These are phyloP conservation scores for Takakia lepidozioides DNA, from an alignment of 225 moss, liverwort and hornwort genomes.

Conservation along the genomic window DNA sequence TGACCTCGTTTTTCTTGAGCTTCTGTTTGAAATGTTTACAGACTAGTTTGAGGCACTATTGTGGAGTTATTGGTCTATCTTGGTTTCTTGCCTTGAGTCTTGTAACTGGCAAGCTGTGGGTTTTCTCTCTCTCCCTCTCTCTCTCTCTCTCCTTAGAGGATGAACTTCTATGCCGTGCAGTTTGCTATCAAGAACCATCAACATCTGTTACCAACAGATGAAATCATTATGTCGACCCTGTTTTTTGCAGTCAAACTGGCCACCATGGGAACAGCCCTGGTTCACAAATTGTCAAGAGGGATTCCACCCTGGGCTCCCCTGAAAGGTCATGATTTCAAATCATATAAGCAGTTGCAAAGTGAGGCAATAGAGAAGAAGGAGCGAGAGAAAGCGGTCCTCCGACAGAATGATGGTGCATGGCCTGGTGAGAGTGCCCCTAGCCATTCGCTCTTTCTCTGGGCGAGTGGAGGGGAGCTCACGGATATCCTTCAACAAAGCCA, in stretches of 20 bases:
- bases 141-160: too few species aligned
- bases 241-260: constrained; percentile 59
- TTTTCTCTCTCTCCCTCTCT: too few species aligned
- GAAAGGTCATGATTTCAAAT: constrained; percentile 83
- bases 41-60: too few species aligned
- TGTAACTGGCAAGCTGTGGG: too few species aligned
- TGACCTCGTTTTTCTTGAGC: constrained; percentile 5
- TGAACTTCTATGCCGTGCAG: too few species aligned
- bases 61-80: too few species aligned
- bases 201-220: too few species aligned
- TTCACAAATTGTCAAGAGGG: constrained; percentile 78
- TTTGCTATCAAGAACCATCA: too few species aligned
- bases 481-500: constrained; percentile 51
- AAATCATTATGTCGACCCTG: too few species aligned
- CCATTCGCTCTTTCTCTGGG: constrained; percentile 86
- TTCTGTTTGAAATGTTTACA: too few species aligned
- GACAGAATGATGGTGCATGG: constrained; percentile 69
- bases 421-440: constrained; percentile 88
- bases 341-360: constrained; percentile 78
- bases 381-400: constrained; percentile 84
- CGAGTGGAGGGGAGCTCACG: constrained; percentile 86
- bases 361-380: constrained; percentile 94
- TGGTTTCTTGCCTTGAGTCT: too few species aligned
- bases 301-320: constrained; percentile 77
- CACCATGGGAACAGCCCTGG: constrained; percentile 72